These are phyloP conservation scores for Phaeodactylum tricornutum DNA, from an alignment of 108 stramenopile species.

Conservation along the genomic window DNA sequence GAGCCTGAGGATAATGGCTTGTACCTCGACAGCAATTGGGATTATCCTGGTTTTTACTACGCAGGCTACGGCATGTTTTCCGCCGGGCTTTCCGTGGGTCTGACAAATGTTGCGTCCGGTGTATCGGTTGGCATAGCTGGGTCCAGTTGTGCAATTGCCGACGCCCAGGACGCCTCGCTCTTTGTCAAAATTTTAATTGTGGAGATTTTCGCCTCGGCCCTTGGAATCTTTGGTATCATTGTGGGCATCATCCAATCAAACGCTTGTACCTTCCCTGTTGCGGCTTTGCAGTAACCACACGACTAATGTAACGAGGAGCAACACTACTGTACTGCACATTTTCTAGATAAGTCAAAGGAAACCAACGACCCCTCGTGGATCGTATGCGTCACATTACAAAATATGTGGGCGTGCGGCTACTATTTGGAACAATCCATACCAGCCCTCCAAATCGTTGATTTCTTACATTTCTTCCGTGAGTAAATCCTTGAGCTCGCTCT, in stretches of 20 bases:
- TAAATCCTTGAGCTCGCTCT: conserved; percentile 8
- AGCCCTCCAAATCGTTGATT: too few relatives aligned
- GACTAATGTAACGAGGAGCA: too few relatives aligned
- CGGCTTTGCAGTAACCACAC: conserved; percentile 10
- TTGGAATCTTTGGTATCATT: conserved; percentile 99
- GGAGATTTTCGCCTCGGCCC: conserved; percentile 98
- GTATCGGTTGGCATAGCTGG: conserved; percentile 97
- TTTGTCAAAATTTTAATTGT: conserved; percentile 99
- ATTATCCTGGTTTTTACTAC: conserved; percentile 83
- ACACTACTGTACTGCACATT: too few relatives aligned
- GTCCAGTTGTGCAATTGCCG: conserved; percentile 92
- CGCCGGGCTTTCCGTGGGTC: conserved; percentile 90
- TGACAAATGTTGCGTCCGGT: conserved; percentile 97
- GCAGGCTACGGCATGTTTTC: conserved; percentile 98
- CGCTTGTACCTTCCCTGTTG: conserved; percentile 89
- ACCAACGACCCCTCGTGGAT: too few relatives aligned
- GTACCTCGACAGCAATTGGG: conserved; percentile 66
- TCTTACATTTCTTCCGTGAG: conserved; percentile 18
- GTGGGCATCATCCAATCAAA: conserved; percentile 98
- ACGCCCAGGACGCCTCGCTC: conserved; percentile 95
- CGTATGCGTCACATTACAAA: too few relatives aligned
- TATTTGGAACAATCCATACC: too few relatives aligned
- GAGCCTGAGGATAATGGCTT: conserved; percentile 54
- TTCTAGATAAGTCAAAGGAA: too few relatives aligned
- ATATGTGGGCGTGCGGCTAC: too few relatives aligned